These are phyloP conservation scores for Tritrichomonas foetus DNA, from an alignment of 208 protist genomes.

Conservation along the genomic window DNA sequence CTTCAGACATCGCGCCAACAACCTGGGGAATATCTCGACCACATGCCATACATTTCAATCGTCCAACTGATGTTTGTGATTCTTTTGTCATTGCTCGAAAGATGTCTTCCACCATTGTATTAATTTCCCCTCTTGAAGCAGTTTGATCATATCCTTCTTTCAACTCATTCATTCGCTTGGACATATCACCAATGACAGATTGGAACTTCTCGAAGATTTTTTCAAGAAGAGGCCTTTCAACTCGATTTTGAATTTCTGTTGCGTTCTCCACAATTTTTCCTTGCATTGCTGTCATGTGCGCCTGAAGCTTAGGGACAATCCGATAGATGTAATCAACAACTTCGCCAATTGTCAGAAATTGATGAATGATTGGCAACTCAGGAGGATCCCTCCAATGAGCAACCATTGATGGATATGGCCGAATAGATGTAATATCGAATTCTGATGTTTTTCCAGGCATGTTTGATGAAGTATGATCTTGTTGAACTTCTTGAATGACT, in stretches of 20 bases:
- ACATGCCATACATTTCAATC: not conserved
- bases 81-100: not conserved
- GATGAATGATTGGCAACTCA: not conserved
- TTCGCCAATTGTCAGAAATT: not conserved
- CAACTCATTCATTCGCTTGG: not conserved
- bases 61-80: not conserved
- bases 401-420: not conserved
- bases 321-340: not conserved
- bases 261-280: not conserved
- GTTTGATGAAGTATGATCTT: not conserved
- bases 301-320: not conserved
- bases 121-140: not conserved
- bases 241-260: not conserved
- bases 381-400: not conserved
- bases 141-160: not conserved
- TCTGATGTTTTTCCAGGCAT: not conserved
- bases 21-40: not conserved
- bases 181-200: not conserved
- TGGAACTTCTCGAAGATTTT: not conserved
- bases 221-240: not conserved
- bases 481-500: too few relatives aligned
- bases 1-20: not conserved
- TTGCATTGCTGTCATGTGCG: not conserved
- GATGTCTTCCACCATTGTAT: not conserved
- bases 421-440: not conserved